These are phyloP conservation scores for Mucor sp. DNA, from an alignment of 371 early-diverging fungal species.

Conservation along the genomic window DNA sequence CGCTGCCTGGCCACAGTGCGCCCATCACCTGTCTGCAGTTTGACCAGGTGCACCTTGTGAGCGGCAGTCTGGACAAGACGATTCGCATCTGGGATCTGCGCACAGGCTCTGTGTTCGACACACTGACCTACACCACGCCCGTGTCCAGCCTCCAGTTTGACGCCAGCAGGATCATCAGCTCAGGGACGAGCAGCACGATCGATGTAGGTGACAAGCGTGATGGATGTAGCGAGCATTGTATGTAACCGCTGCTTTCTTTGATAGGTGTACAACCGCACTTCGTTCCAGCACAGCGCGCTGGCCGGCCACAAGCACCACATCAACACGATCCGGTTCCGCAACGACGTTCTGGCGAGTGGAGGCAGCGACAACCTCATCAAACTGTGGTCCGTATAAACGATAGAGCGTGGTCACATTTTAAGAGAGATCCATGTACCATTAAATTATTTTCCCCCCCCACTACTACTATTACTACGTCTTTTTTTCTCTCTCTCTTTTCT, in stretches of 20 bases:
- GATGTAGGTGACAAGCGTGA: slow-evolving; percentile 61
- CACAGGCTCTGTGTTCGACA: slow-evolving; percentile 68
- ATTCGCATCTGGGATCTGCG: slow-evolving; percentile 87
- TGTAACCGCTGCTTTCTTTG: neutral
- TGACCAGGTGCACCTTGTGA: slow-evolving; percentile 77
- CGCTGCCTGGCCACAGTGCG: slow-evolving; percentile 70
- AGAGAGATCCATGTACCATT: neutral
- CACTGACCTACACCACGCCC: slow-evolving; percentile 53
- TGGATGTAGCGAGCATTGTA: too few relatives aligned
- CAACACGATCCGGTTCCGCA: slow-evolving; percentile 52
- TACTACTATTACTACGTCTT: too few relatives aligned
- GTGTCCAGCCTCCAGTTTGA: slow-evolving; percentile 67
- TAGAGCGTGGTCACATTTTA: neutral
- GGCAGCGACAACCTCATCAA: slow-evolving; percentile 61
- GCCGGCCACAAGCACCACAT: slow-evolving; percentile 52
- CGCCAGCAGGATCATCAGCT: slow-evolving; percentile 51
- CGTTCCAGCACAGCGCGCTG: slow-evolving; percentile 59
- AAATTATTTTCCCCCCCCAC: slow-evolving; percentile 4
- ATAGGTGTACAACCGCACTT: slow-evolving; percentile 64
- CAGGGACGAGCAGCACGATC: slow-evolving; percentile 47
- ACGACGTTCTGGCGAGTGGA: slow-evolving; percentile 56
- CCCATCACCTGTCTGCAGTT: slow-evolving; percentile 78
- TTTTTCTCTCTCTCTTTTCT: neutral
- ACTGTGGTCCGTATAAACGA: slow-evolving; percentile 53
- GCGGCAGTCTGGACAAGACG: slow-evolving; percentile 79